Base-by-base conservation (phyloP, 2,329 filamentous ascomycete genomes). In the Parascedosporium putredinis region DNA sequence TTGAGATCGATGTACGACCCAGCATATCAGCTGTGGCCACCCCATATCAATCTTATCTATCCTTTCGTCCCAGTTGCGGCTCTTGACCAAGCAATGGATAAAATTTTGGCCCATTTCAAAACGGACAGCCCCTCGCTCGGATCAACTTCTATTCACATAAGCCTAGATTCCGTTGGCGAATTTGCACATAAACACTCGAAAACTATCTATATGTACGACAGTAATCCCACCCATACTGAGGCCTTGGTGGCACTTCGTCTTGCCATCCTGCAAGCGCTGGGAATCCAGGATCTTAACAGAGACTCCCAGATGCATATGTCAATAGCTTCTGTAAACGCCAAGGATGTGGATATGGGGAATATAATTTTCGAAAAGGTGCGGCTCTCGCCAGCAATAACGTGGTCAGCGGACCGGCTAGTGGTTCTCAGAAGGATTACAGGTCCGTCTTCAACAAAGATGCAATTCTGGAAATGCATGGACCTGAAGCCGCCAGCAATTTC, bases 21-120 rank as follows among this genome's bases (percentile, higher is more conserved):
- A 53, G 70, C 74, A 0, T 76, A 74, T 55, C 67, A 67, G 23
- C 76, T 70, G 62, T 86, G 83, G 82, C 80, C 81, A 3, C 77
- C 81, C 10, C 82, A 85, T 56, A 59, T 85, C 57, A 86, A 84
- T 55, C 62, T 86, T 23, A 56, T 84, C 20, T 85, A 85, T 58
- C 83, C 81, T 0, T 86, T 84, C 59, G 77, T 83, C 5, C 59
- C 63, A 2, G 63, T 68, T 0, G 69, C 75, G 2, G 55, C 56
- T 7, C 66, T 86, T 2, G 56, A 64, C 1, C 56, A 59, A 18
- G 77, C 74, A 2, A 64, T 65, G 1, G 59, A 67, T 3, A 58
- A 62, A 12, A 65, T 76, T 31, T 57, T 67, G 24, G 58, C 66
- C 2, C 58, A 60, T n/a, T 46, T 73, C 9, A 50, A 52, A 14